These are phyloP conservation scores for Oemleria cerasiformis DNA, from an alignment of 306 rosid species.

Conservation along the genomic window DNA sequence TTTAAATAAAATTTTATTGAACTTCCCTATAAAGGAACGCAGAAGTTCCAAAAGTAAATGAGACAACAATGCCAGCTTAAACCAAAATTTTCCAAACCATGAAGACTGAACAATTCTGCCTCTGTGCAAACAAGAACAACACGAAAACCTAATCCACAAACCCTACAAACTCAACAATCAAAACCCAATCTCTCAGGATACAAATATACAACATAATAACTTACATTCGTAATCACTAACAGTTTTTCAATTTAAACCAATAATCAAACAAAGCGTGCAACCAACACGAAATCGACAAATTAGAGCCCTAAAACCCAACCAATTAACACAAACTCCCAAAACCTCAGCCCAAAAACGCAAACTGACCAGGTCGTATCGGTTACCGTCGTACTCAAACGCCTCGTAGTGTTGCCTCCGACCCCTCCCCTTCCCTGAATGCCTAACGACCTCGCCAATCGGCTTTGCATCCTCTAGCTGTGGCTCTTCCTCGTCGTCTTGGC, in stretches of 20 bases:
- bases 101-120: neutral
- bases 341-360: neutral
- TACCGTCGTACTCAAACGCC: constrained; percentile 74
- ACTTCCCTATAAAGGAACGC: neutral
- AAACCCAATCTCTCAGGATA: neutral
- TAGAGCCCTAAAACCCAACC: constrained; percentile 13
- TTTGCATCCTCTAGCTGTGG: constrained; percentile 55
- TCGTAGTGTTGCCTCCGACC: constrained; percentile 58
- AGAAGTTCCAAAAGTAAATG: neutral
- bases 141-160: constrained; percentile 1
- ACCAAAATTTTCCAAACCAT: neutral
- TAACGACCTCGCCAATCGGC: constrained; percentile 66
- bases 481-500: constrained; percentile 34
- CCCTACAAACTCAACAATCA: constrained; percentile 10
- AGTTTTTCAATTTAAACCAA: neutral
- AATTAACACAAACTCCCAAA: neutral
- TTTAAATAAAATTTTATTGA: too few relatives aligned
- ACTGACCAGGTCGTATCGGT: constrained; percentile 65
- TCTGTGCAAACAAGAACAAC: neutral
- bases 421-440: constrained; percentile 77
- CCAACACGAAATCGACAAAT: neutral
- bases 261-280: neutral
- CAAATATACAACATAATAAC: neutral
- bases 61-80: neutral
- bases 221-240: neutral